Conservation (phyloP, 306 rosid genomes). For the Vigna trinervia region DNA sequence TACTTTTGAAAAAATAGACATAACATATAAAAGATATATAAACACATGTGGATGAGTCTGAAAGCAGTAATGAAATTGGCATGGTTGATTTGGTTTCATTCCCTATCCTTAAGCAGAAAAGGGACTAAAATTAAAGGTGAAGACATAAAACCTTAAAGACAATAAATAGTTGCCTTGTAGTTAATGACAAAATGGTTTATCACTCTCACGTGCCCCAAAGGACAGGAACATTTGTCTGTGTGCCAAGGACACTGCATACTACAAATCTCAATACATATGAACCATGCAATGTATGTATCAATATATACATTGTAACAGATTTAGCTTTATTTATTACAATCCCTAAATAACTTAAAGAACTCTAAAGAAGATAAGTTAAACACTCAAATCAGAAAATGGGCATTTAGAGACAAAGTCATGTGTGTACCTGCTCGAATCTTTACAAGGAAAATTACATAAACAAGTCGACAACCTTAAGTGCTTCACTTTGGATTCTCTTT, state of each 20-base stretch:
- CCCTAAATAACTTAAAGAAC: slow-evolving; percentile 31
- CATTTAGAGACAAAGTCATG: slow-evolving; percentile 46
- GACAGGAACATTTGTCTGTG: slow-evolving; percentile 49
- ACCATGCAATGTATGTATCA: slow-evolving; percentile 26
- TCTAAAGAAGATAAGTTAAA: slow-evolving; percentile 17
- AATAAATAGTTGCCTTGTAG: not conserved
- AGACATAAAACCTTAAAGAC: slow-evolving; percentile 15
- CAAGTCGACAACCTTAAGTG: slow-evolving; percentile 44
- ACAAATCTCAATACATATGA: slow-evolving; percentile 27
- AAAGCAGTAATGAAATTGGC: slow-evolving; percentile 5
- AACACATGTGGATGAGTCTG: not conserved
- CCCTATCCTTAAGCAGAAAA: not conserved
- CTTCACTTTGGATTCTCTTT: slow-evolving; percentile 56
- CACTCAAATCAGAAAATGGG: slow-evolving; percentile 32
- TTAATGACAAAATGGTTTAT: slow-evolving; percentile 34
- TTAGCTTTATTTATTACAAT: slow-evolving; percentile 29
- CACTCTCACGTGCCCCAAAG: slow-evolving; percentile 48
- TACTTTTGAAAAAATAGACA: not conserved
- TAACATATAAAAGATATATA: not conserved
- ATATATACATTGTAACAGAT: slow-evolving; percentile 28
- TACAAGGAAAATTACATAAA: slow-evolving; percentile 36
- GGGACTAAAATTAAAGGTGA: not conserved
- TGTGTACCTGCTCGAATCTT: slow-evolving; percentile 47
- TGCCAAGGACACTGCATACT: slow-evolving; percentile 36
- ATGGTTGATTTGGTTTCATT: slow-evolving; percentile 1